Evolutionary conservation across 164 flowering plant species (phyloP), one percentile per base, ranked within the genome.

Genomic region (Stephania japonica): DNA sequence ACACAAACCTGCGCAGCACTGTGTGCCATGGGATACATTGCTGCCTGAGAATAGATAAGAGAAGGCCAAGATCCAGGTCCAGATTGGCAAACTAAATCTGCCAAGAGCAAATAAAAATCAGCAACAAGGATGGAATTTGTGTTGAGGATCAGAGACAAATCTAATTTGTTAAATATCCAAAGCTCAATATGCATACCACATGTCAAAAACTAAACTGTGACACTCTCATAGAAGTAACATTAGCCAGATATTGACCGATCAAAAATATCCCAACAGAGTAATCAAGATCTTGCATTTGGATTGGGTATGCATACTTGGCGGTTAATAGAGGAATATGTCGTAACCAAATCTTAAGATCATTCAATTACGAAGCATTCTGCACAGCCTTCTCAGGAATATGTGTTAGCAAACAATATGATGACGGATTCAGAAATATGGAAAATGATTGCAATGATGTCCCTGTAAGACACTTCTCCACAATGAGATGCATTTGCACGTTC

Each of bases 11-110:
- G 97, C 67, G 97, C 94, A 43, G 94, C 92, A 85, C 98, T 94
- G 78, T 91, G 85, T 78, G 94, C 97, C 98, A 94, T 94, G 23
- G 98, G 98, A 81, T 90, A 78, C 56, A 87, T 67, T 67, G 98
- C 98, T 75, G 99, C 89, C 76, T 91, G 83, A 47, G 97, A 87
- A 84, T 95, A 95, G 44, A 95, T 83, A 59, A 9, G 78, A 74
- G 99, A 88, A 78, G 99, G 94, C 99, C 99, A 95, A 61, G 90
- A 83, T 69, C 97, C 94, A 78, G 98, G 99, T 77, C 99, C 99
- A 85, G 99, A 93, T 79, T 95, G 99, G 83, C 98, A 93, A 67
- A 95, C 97, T 63, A 95, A 82, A 90, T 95, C 99, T 95, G 89
- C 78, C 47, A 78, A 70, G 44, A n/a, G 56, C 42, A 41, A 74